Percentiles rank a stretch among this genome's conserved stretches.
Evolutionary conservation across 2,329 filamentous ascomycete species (phyloP).

Genomic region (Torrubiella hemipterigena): DNA sequence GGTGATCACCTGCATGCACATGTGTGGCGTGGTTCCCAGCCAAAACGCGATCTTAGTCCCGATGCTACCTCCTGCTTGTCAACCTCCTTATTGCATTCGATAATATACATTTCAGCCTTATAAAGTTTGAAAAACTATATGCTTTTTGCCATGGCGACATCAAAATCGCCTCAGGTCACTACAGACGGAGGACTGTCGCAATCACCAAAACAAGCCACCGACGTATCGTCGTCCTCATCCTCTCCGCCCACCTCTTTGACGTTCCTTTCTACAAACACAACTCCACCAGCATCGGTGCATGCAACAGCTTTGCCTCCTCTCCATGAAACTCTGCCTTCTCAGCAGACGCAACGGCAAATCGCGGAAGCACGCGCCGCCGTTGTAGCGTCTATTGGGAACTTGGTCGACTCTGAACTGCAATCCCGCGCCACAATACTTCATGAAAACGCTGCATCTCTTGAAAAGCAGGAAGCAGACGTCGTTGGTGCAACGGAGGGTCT

Average conservation of each 20-base stretch:
- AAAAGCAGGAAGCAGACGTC: slow-evolving; percentile 56
- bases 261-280: slow-evolving; percentile 4
- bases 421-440: slow-evolving; percentile 59
- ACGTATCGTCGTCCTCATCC: slow-evolving; percentile 3
- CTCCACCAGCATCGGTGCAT: slow-evolving; percentile 4
- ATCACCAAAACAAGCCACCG: slow-evolving; percentile 1
- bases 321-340: slow-evolving; percentile 26
- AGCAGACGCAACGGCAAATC: slow-evolving; percentile 33
- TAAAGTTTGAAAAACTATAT: too few relatives aligned
- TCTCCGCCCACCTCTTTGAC: slow-evolving; percentile 3
- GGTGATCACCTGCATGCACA: too few relatives aligned
- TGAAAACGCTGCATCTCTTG: slow-evolving; percentile 52
- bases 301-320: slow-evolving; percentile 12
- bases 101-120: too few relatives aligned
- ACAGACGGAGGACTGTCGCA: too few relatives aligned
- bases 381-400: slow-evolving; percentile 53
- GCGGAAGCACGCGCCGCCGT: slow-evolving; percentile 46
- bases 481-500: slow-evolving; percentile 46
- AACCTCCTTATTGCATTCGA: too few relatives aligned
- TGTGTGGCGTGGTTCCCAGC: too few relatives aligned
- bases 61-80: too few relatives aligned
- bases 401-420: slow-evolving; percentile 56
- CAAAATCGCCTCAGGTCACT: too few relatives aligned
- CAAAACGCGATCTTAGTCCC: too few relatives aligned
- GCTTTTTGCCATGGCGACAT: too few relatives aligned